A percentile compares a stretch with the other conserved stretches of the same genome.
Evolutionary conservation across 371 early-diverging fungal genomes (phyloP).

Genomic region (Sporodiniella umbellata): DNA sequence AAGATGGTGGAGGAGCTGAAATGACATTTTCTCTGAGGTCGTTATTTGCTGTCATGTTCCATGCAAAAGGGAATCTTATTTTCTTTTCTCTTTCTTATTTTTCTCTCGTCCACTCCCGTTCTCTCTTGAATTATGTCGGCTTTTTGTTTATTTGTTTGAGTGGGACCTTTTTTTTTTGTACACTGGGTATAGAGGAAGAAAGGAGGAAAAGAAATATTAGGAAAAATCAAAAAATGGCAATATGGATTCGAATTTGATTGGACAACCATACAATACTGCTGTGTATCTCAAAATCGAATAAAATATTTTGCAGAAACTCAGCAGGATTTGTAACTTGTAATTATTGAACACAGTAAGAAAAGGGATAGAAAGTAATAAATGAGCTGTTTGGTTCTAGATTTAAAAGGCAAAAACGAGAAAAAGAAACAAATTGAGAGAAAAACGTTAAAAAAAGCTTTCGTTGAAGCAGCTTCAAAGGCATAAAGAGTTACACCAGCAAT

Average conservation of each 20-base stretch:
- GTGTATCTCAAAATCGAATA: not conserved
- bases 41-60: not conserved
- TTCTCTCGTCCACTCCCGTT: not conserved
- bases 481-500: no score
- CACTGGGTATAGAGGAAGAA: not conserved
- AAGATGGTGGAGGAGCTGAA: slow-evolving; percentile 41
- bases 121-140: not conserved
- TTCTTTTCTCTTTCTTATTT: not conserved
- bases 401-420: no score
- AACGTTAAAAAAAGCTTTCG: no score
- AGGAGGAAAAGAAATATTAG: not conserved
- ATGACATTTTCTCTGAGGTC: not conserved
- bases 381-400: no score
- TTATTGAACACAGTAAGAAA: not conserved
- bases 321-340: no score
- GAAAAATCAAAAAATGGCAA: not conserved
- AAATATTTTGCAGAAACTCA: no score
- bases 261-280: not conserved
- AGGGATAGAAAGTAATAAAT: no score
- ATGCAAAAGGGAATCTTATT: not conserved
- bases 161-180: not conserved
- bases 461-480: no score
- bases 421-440: no score
- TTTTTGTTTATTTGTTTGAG: no score
- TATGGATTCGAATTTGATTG: not conserved